These are phyloP conservation scores for Rhizopogon vesiculosus DNA, from an alignment of 768 basidiomycete species.

Conservation along the genomic window DNA sequence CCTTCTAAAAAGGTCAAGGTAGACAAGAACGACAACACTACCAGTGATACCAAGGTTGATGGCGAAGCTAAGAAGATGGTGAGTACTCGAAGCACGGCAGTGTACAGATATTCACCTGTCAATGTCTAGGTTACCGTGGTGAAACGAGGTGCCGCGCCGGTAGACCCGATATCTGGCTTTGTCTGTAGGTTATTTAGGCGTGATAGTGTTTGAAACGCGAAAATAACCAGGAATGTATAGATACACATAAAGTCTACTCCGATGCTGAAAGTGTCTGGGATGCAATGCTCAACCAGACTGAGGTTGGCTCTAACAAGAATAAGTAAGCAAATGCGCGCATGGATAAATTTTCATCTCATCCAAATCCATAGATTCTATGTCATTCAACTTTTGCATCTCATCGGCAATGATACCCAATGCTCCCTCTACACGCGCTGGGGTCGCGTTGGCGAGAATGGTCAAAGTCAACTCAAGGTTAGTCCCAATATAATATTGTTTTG, in stretches of 20 bases:
- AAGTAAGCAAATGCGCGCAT: slow-evolving; percentile 33
- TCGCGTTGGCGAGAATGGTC: slow-evolving; percentile 55
- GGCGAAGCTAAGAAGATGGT: slow-evolving; percentile 39
- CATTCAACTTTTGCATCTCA: slow-evolving; percentile 49
- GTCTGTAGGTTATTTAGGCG: slow-evolving; percentile 35
- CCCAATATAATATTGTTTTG: not conserved
- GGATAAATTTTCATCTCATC: not conserved
- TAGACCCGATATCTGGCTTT: slow-evolving; percentile 41
- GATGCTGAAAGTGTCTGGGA: slow-evolving; percentile 45
- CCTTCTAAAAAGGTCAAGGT: slow-evolving; percentile 16
- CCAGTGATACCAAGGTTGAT: slow-evolving; percentile 17
- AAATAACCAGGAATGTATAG: slow-evolving; percentile 20
- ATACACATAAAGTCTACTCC: slow-evolving; percentile 46
- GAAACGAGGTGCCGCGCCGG: slow-evolving; percentile 52
- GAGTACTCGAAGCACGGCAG: slow-evolving; percentile 2
- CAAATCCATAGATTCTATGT: slow-evolving; percentile 46
- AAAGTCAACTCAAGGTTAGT: slow-evolving; percentile 42
- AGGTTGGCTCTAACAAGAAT: slow-evolving; percentile 42
- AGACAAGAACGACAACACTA: slow-evolving; percentile 9
- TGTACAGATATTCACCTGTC: not conserved
- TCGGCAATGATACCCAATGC: slow-evolving; percentile 31
- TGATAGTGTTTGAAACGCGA: not conserved
- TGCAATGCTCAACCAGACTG: slow-evolving; percentile 60
- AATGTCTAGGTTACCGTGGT: slow-evolving; percentile 39
- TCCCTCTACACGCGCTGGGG: slow-evolving; percentile 54